A percentile compares a stretch with the other conserved stretches of the same genome.
phyloP scores from a whole-genome alignment of 2,329 filamentous ascomycete genomes.

The Fusarium hainanense region DNA sequence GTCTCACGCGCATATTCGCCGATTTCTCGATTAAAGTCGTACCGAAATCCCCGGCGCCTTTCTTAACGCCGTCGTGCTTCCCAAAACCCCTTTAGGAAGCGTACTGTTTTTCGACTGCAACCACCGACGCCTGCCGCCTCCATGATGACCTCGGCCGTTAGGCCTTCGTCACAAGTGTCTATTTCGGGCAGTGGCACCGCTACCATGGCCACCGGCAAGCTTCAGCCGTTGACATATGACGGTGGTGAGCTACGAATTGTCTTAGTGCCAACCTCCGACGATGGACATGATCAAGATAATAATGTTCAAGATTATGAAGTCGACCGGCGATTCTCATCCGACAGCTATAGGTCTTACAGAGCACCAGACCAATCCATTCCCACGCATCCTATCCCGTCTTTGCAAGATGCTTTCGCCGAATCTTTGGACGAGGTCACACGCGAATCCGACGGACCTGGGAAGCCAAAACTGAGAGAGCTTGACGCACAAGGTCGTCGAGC shows the following conservation, averaged over 20 bases:
- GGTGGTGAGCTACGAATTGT: slow-evolving; percentile 47
- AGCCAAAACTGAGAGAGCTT: slow-evolving; percentile 64
- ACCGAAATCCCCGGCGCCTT: slow-evolving; percentile 12
- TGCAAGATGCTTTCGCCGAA: slow-evolving; percentile 86
- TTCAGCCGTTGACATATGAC: slow-evolving; percentile 47
- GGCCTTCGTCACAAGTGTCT: slow-evolving; percentile 42
- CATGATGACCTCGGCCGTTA: slow-evolving; percentile 41
- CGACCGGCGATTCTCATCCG: slow-evolving; percentile 35
- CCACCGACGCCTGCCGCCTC: slow-evolving; percentile 15
- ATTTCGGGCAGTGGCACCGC: slow-evolving; percentile 41
- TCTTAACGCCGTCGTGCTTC: slow-evolving; percentile 13
- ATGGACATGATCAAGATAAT: slow-evolving; percentile 24
- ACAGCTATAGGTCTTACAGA: slow-evolving; percentile 40
- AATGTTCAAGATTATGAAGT: slow-evolving; percentile 20
- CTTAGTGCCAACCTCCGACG: slow-evolving; percentile 44
- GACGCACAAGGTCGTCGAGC: slow-evolving; percentile 73
- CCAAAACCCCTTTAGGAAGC: slow-evolving; percentile 22
- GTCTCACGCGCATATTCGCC: slow-evolving; percentile 26
- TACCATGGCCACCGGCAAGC: slow-evolving; percentile 47
- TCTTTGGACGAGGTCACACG: slow-evolving; percentile 78
- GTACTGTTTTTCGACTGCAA: slow-evolving; percentile 29
- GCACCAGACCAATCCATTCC: slow-evolving; percentile 46
- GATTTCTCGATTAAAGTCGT: slow-evolving; percentile 11
- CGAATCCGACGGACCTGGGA: slow-evolving; percentile 53
- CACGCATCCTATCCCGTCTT: slow-evolving; percentile 75